Conservation (phyloP, 257 asterid species). For the Solanum chmielewskii region DNA sequence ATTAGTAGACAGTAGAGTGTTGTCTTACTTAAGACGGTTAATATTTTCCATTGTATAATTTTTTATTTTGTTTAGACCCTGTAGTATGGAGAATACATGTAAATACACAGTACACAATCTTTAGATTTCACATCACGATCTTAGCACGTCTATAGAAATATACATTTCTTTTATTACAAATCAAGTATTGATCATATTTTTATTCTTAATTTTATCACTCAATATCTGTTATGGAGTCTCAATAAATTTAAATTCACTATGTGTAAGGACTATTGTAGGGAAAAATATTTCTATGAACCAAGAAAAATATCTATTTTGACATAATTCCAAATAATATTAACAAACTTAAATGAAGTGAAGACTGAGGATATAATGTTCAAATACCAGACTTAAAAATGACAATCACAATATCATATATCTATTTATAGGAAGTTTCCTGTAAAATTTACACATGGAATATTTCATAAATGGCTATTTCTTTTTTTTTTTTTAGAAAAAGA, state of each 20-base stretch:
- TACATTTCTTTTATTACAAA: not conserved
- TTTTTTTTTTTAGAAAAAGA: not conserved
- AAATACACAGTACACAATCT: not conserved
- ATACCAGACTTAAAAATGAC: not conserved
- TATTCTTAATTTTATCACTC: not conserved
- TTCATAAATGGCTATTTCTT: not conserved
- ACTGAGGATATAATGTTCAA: not conserved
- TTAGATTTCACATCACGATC: not conserved
- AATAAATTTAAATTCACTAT: not conserved
- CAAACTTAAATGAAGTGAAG: not conserved
- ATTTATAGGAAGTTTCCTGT: not conserved
- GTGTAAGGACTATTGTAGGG: not conserved
- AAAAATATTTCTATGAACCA: not conserved
- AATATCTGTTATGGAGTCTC: not conserved
- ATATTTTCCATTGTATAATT: no score
- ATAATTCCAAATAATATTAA: not conserved
- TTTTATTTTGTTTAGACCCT: no score
- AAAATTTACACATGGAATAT: not conserved
- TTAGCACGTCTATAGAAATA: not conserved
- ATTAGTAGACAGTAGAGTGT: fast-evolving
- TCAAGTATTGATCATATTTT: not conserved
- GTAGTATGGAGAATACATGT: not conserved
- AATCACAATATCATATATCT: not conserved
- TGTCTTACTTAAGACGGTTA: fast-evolving
- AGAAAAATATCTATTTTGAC: not conserved